These are phyloP conservation scores for Polysphondylium violaceum DNA, from an alignment of 78 protist genomes.

Conservation along the genomic window DNA sequence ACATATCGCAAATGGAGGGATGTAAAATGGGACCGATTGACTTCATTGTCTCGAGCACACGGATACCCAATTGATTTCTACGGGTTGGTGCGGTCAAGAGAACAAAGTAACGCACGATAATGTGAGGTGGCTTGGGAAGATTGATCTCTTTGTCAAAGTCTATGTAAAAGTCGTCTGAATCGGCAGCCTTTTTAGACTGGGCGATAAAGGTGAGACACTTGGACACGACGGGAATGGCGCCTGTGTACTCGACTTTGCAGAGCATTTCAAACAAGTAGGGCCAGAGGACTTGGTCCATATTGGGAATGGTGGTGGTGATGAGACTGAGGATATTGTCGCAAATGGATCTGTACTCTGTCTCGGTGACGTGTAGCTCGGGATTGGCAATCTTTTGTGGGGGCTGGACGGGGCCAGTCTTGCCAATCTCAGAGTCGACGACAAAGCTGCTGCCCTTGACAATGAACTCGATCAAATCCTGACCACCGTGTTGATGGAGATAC, in stretches of 20 bases:
- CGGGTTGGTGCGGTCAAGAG: constrained; percentile 65
- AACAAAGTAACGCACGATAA: constrained; percentile 79
- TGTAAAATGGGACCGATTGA: constrained; percentile 79
- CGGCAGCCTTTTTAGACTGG: constrained; percentile 16
- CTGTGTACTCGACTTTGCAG: constrained; percentile 39
- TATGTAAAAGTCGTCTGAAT: constrained; percentile 73
- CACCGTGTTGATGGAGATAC: constrained; percentile 83
- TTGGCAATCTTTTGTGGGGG: not conserved
- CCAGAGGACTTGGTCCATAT: constrained; percentile 82
- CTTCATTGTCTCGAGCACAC: constrained; percentile 37
- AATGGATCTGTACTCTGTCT: constrained; percentile 57
- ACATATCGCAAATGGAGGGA: constrained; percentile 83
- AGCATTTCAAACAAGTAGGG: constrained; percentile 82
- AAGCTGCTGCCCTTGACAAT: constrained; percentile 65
- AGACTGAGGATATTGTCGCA: constrained; percentile 79
- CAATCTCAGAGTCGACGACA: constrained; percentile 60
- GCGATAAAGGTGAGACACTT: constrained; percentile 60
- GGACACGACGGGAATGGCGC: constrained; percentile 51
- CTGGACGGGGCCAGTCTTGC: not conserved
- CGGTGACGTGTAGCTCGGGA: constrained; percentile 36
- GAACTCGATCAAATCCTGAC: constrained; percentile 66
- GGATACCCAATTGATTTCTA: constrained; percentile 54
- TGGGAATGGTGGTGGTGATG: constrained; percentile 77
- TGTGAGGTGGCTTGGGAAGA: constrained; percentile 83
- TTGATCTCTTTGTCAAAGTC: constrained; percentile 85